Percentiles rank a stretch among this genome's conserved stretches.
These are phyloP conservation scores for Ganoderma resinaceum DNA, from an alignment of 1,284 basidiomycete genomes.

Conservation along the genomic window DNA sequence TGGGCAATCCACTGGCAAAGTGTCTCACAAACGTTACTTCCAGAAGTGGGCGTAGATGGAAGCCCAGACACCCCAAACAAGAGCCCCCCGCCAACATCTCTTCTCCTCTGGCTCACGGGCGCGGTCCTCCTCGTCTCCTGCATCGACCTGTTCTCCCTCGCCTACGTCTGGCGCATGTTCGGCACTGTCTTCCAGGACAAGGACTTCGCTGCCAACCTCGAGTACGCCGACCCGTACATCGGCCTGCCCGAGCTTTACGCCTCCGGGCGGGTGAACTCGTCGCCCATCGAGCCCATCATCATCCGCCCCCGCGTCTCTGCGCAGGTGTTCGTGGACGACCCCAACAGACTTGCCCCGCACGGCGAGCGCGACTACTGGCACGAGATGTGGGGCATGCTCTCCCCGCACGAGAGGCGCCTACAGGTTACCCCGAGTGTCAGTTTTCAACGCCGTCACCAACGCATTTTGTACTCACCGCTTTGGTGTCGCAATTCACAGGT, in stretches of 20 bases:
- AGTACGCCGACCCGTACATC: conserved; percentile 31
- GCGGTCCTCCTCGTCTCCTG: not conserved
- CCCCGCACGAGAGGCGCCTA: not conserved
- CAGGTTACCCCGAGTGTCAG: not conserved
- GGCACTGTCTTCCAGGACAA: conserved; percentile 23
- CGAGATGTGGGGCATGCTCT: not conserved
- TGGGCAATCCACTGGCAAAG: not conserved
- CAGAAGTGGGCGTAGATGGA: not conserved
- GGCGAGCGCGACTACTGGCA: not conserved
- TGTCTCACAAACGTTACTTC: not conserved
- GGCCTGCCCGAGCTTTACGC: conserved; percentile 30
- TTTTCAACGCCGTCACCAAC: not conserved
- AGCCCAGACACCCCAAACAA: not conserved
- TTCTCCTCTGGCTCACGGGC: not conserved
- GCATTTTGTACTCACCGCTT: not conserved
- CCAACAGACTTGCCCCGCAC: not conserved
- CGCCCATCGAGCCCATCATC: not conserved
- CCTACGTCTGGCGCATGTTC: not conserved
- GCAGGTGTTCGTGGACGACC: not conserved
- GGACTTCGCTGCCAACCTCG: conserved; percentile 21
- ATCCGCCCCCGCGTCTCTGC: not conserved
- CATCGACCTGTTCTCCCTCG: not conserved
- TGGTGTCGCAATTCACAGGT: too few species aligned
- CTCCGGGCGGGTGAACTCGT: conserved; percentile 18
- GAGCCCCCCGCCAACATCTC: not conserved